Conservation (phyloP, 2,329 filamentous ascomycete species). For the Calonectria pseudoturangicola region DNA sequence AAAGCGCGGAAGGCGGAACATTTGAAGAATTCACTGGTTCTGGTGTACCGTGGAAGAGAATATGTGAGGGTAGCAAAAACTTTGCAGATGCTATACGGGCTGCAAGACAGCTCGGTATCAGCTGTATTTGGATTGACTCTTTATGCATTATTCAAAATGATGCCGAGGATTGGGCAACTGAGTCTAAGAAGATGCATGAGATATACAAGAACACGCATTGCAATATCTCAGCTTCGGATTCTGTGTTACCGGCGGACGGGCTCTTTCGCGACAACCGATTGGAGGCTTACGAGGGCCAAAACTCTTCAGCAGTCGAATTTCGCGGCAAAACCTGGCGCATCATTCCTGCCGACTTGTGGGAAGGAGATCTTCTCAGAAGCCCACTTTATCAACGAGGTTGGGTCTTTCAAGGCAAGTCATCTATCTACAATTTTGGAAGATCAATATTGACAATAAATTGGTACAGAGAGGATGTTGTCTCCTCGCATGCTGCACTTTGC, state of each 20-base stretch:
- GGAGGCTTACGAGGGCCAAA: neutral
- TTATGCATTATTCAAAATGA: constrained; percentile 3
- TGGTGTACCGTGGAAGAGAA: neutral
- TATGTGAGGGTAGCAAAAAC: neutral
- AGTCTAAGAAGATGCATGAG: neutral
- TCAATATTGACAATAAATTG: neutral
- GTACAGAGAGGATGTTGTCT: neutral
- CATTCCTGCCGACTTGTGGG: constrained; percentile 3
- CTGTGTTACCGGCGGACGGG: neutral
- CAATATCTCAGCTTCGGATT: neutral
- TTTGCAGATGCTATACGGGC: neutral
- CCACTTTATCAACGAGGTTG: neutral
- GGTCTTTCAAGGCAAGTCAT: neutral
- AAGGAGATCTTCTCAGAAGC: neutral
- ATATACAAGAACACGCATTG: constrained; percentile 2
- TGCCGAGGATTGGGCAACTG: neutral
- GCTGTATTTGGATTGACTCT: constrained; percentile 9
- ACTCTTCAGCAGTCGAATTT: neutral
- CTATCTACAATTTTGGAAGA: no score
- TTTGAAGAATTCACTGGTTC: neutral
- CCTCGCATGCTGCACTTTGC: constrained; percentile 17
- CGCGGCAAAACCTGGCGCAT: neutral
- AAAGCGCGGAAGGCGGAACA: neutral
- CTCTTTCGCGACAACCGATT: neutral
- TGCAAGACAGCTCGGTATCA: constrained; percentile 3